Evolutionary conservation across 129 eudicot species (phyloP).

Genomic region (Flaveria brownii): DNA sequence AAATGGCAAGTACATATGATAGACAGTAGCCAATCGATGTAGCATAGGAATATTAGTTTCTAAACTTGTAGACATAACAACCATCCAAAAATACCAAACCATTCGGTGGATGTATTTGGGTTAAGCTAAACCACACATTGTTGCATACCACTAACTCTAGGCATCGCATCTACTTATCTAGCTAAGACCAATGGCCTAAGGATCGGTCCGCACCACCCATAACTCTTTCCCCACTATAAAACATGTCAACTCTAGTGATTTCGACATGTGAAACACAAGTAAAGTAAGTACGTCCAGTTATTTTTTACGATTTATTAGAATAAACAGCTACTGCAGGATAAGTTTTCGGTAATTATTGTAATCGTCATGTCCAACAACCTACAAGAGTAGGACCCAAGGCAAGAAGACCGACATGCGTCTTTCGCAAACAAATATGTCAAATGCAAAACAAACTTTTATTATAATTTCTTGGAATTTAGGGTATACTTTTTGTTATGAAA

Average conservation of each 20-base stretch:
- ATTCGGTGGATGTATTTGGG: no score
- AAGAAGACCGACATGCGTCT: not conserved
- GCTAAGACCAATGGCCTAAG: not conserved
- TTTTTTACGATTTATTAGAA: not conserved
- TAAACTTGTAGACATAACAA: no score
- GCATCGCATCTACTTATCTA: not conserved
- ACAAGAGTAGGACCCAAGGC: slow-evolving; percentile 8
- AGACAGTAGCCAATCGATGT: no score
- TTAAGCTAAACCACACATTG: not conserved
- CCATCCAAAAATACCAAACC: no score
- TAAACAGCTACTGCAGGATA: not conserved
- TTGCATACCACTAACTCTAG: slow-evolving; percentile 1
- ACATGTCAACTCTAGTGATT: slow-evolving; percentile 15
- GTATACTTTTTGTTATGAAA: not conserved
- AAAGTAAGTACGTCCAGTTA: not conserved
- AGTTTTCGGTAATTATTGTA: not conserved
- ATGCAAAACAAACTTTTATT: not conserved
- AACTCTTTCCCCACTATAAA: not conserved
- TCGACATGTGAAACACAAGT: not conserved
- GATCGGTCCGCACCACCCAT: slow-evolving; percentile 26
- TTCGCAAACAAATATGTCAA: not conserved
- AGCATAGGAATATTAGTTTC: no score
- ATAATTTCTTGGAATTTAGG: not conserved
- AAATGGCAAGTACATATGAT: no score
- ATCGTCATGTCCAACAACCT: not conserved